Evolutionary conservation across 306 rosid genomes (phyloP).

Genomic region (Citrullus amarus): DNA sequence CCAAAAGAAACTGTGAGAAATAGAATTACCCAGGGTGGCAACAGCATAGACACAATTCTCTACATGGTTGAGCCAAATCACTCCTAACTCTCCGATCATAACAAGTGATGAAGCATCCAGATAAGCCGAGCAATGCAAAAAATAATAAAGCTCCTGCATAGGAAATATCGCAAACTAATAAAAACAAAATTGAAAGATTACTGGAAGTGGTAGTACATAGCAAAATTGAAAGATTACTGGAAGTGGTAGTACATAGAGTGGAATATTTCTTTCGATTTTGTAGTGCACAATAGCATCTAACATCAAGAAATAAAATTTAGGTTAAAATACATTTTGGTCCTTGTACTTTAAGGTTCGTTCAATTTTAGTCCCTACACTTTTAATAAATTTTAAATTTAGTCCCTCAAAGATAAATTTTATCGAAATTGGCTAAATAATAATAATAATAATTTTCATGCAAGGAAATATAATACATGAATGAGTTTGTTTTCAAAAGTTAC

Average conservation of each 20-base stretch:
- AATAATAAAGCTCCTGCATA: constrained; percentile 82
- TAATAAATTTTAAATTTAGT: too few relatives aligned
- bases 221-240: background rate
- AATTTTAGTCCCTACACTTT: too few relatives aligned
- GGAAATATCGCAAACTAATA: constrained; percentile 14
- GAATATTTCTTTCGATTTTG: background rate
- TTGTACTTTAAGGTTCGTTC: too few relatives aligned
- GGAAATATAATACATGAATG: too few relatives aligned
- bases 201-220: background rate
- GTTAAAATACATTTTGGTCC: too few relatives aligned
- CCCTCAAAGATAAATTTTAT: too few relatives aligned
- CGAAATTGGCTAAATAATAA: too few relatives aligned
- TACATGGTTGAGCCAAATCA: constrained; percentile 97
- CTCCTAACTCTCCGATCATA: constrained; percentile 93
- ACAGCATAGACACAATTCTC: constrained; percentile 97
- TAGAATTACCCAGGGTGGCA: constrained; percentile 79
- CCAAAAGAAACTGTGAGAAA: background rate
- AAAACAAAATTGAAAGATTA: background rate
- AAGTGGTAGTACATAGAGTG: background rate
- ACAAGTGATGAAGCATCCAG: constrained; percentile 98
- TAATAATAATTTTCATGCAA: too few relatives aligned
- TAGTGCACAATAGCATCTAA: background rate
- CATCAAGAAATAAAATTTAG: background rate
- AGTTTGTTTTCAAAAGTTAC: too few relatives aligned
- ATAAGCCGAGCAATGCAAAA: constrained; percentile 90